phyloP scores from a whole-genome alignment of 495 filamentous ascomycete species.

The Penicillium paxilli region DNA sequence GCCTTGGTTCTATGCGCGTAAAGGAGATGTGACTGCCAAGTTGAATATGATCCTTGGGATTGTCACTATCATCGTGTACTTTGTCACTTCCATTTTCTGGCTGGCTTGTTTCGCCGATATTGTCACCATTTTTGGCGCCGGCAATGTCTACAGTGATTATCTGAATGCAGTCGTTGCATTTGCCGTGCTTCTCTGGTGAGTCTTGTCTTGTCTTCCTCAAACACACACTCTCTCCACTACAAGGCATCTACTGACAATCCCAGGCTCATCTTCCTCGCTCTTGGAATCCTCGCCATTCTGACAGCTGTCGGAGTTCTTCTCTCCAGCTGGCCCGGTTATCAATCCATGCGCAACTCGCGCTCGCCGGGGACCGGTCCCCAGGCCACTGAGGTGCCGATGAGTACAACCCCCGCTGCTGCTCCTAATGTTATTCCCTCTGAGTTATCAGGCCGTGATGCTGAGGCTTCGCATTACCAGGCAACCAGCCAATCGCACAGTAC shows the following conservation, averaged over 20 bases:
- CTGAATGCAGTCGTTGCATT: constrained; percentile 31
- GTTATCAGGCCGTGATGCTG: constrained; percentile 21
- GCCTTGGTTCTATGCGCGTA: constrained; percentile 25
- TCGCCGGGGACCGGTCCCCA: background rate
- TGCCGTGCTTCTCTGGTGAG: constrained; percentile 32
- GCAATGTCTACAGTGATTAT: constrained; percentile 11
- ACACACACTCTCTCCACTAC: too few species aligned
- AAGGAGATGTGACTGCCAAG: constrained; percentile 13
- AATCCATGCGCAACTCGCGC: constrained; percentile 17
- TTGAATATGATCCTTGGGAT: constrained; percentile 25
- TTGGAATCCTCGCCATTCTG: constrained; percentile 29
- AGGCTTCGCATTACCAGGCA: constrained; percentile 22
- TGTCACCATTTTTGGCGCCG: constrained; percentile 10
- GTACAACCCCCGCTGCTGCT: constrained; percentile 12
- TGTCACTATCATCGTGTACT: constrained; percentile 20
- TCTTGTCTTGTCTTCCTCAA: background rate
- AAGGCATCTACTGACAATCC: background rate
- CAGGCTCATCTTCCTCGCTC: constrained; percentile 31
- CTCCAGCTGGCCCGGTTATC: constrained; percentile 27
- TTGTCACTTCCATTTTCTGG: constrained; percentile 36
- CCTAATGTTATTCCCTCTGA: constrained; percentile 10
- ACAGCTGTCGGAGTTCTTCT: constrained; percentile 27
- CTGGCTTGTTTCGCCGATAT: constrained; percentile 35
- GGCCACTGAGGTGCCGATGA: constrained; percentile 17
- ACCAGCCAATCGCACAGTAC: constrained; percentile 13